Evolutionary conservation across 208 protist genomes (phyloP), one percentile per base, ranked within the genome.

Genomic region (Angomonas deanei): DNA sequence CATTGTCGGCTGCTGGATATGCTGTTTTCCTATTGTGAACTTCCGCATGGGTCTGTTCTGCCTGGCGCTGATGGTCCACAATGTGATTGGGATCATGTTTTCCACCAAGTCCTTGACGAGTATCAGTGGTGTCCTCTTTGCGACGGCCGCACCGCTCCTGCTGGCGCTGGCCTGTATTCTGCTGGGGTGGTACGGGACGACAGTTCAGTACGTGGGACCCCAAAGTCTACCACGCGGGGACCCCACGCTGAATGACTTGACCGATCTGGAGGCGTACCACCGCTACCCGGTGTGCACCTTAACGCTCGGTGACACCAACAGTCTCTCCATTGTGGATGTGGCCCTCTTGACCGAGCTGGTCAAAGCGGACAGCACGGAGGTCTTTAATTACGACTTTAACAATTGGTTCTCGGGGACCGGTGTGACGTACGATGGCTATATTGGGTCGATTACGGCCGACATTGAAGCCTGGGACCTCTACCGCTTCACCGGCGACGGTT

Each of bases 271-370:
- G n/a, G 63, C 74, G 15, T 91, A 83, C 58, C 84, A 88, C 55
- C 81, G 68, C 21, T 91, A 91, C 38, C 84, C 84, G 0, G 76
- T 91, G 26, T 91, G 84, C 67, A 69, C 69, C 24, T 38, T 91
- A 27, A 48, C 49, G 8, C 49, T 78, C 28, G 74, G 69, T 23
- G 61, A 57, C 11, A 79, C 74, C 47, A 30, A 54, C 34, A 65
- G 63, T 13, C 48, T 88, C 46, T 68, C 48, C 34, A 61, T 91
- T 2, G 57, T 78, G 0, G 85, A 92, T 62, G 46, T 89, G 19
- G 67, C 80, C 8, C 70, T 88, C 15, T 21, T 92, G 42, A 77
- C 75, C 17, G 76, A 89, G 64, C 15, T 92, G 11, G 74, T 80
- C 1, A 67, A 61, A 30, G 71, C 70, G 2, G 52, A 58, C 4